Evolutionary conservation across 129 eudicot genomes (phyloP).

Genomic region (Flaveria bidentis): DNA sequence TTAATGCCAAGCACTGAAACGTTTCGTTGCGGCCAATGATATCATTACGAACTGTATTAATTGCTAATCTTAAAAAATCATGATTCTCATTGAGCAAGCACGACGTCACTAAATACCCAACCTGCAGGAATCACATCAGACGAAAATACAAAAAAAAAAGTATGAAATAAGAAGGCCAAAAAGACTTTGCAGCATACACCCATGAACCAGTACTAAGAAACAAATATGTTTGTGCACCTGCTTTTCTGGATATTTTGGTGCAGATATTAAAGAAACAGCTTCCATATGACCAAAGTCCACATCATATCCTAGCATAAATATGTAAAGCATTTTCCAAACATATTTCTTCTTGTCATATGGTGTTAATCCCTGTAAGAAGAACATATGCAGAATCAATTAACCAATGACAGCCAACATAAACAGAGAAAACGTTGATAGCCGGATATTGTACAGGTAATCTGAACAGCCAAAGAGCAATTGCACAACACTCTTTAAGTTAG

Average conservation of each 20-base stretch:
- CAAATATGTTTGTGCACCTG: constrained; percentile 54
- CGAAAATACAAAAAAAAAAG: not conserved
- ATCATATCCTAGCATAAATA: constrained; percentile 94
- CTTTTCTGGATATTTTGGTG: constrained; percentile 98
- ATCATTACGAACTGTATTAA: constrained; percentile 96
- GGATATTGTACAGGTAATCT: constrained; percentile 10
- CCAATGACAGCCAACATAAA: not conserved
- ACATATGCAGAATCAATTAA: not conserved
- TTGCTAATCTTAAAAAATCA: constrained; percentile 92
- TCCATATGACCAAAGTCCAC: constrained; percentile 99
- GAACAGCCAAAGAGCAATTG: not conserved
- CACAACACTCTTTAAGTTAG: not conserved
- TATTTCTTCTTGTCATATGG: constrained; percentile 94
- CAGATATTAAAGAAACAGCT: constrained; percentile 95
- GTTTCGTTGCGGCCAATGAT: constrained; percentile 97
- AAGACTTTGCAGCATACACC: constrained; percentile 6
- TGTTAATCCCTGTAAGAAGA: constrained; percentile 60
- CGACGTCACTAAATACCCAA: constrained; percentile 95
- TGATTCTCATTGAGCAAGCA: constrained; percentile 95
- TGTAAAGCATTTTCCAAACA: constrained; percentile 99
- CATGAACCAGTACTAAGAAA: constrained; percentile 11
- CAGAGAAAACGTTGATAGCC: not conserved
- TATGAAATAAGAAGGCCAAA: not conserved
- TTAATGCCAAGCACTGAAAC: constrained; percentile 93
- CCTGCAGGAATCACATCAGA: constrained; percentile 49